phyloP scores from a whole-genome alignment of 2,329 filamentous ascomycete genomes.

The Podosphaera aphanis region DNA sequence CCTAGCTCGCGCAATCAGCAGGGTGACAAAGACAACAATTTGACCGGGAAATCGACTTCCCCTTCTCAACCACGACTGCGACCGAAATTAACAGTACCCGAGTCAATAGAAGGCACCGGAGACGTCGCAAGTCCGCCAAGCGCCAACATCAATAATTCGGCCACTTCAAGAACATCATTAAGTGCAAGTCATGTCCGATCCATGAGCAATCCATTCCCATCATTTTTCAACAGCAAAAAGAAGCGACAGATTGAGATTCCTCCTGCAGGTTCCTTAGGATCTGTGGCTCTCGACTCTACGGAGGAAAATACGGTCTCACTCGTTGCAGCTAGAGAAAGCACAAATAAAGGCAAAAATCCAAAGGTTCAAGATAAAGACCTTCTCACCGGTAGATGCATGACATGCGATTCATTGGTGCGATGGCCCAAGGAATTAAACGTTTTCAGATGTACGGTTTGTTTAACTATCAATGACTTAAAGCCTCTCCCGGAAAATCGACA shows the following conservation, averaged over 20 bases:
- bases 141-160: slow-evolving; percentile 4
- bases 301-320: slow-evolving; percentile 21
- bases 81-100: slow-evolving; percentile 13
- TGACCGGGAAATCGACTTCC: slow-evolving; percentile 4
- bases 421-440: slow-evolving; percentile 53
- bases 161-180: slow-evolving; percentile 4
- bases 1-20: slow-evolving; percentile 11
- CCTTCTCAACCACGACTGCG: slow-evolving; percentile 8
- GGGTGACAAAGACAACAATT: slow-evolving; percentile 2
- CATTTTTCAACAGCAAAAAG: slow-evolving; percentile 40
- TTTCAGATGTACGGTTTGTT: slow-evolving; percentile 65
- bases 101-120: slow-evolving; percentile 14
- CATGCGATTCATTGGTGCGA: slow-evolving; percentile 56
- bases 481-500: slow-evolving; percentile 17
- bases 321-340: slow-evolving; percentile 3
- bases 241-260: slow-evolving; percentile 20
- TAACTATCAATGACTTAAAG: slow-evolving; percentile 62
- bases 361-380: slow-evolving; percentile 31
- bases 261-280: slow-evolving; percentile 8
- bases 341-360: slow-evolving; percentile 13
- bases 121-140: slow-evolving; percentile 12
- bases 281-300: slow-evolving; percentile 21
- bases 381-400: slow-evolving; percentile 56
- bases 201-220: slow-evolving; percentile 60
- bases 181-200: slow-evolving; percentile 22